These are phyloP conservation scores for Ophiostoma triangulosporum DNA, from an alignment of 2,329 filamentous ascomycete genomes.

Conservation along the genomic window DNA sequence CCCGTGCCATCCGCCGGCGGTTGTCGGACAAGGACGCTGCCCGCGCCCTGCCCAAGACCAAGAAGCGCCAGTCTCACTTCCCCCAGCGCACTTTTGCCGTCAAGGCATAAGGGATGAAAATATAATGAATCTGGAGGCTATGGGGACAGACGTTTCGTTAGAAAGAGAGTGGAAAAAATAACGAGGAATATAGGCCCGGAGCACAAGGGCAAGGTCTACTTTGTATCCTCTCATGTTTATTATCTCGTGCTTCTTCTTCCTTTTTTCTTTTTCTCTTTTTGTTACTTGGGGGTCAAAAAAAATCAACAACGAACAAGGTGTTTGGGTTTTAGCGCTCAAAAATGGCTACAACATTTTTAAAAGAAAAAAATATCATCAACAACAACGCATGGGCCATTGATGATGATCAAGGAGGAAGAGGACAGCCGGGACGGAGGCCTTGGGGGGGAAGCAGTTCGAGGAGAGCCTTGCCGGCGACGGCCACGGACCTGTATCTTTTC, in stretches of 20 bases:
- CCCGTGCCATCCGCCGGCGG: slow-evolving; percentile 90
- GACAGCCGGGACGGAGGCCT: neutral
- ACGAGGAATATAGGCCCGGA: neutral
- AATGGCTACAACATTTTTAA: slow-evolving; percentile 3
- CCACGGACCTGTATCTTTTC: neutral
- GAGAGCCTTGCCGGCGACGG: neutral
- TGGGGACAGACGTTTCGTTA: neutral
- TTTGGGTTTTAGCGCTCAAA: slow-evolving; percentile 5
- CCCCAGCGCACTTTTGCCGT: slow-evolving; percentile 97
- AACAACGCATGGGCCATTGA: neutral
- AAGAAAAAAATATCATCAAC: neutral
- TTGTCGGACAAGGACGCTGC: slow-evolving; percentile 84
- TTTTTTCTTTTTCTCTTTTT: neutral
- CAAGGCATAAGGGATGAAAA: slow-evolving; percentile 44
- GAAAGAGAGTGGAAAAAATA: neutral
- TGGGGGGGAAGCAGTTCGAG: neutral
- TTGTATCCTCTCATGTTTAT: neutral
- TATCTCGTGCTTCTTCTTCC: slow-evolving; percentile 4
- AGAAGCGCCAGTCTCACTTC: slow-evolving; percentile 94
- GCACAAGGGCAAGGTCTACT: neutral
- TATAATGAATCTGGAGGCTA: slow-evolving; percentile 1
- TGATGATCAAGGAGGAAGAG: neutral
- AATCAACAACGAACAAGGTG: slow-evolving; percentile 3
- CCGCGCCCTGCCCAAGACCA: slow-evolving; percentile 79
- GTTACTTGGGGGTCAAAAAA: slow-evolving; percentile 3